Percentiles rank a stretch among this genome's conserved stretches.
These are phyloP conservation scores for Brassica nigra DNA, from an alignment of 345 rosid genomes.

Conservation along the genomic window DNA sequence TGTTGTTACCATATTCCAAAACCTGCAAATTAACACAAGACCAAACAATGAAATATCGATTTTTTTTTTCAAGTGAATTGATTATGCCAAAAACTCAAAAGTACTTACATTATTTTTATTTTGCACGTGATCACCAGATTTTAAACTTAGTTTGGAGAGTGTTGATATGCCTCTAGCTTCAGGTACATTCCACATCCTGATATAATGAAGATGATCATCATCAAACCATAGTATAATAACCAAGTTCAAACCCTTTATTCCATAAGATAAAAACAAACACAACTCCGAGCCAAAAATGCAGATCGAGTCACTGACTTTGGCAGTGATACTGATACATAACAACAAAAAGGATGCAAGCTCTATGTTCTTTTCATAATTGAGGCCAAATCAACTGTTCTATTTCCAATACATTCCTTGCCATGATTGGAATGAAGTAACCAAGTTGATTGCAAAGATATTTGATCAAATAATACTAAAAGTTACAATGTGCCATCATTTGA, in stretches of 20 bases:
- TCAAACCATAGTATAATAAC: background rate
- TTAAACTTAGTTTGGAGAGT: constrained; percentile 29
- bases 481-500: background rate
- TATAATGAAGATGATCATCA: background rate
- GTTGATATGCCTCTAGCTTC: constrained; percentile 26
- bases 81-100: background rate
- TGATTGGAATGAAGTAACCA: background rate
- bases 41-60: background rate
- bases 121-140: background rate
- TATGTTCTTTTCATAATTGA: background rate
- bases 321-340: background rate
- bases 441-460: background rate
- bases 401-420: background rate
- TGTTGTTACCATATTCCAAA: constrained; percentile 41
- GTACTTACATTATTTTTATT: constrained; percentile 4
- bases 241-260: background rate
- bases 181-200: constrained; percentile 34
- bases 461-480: background rate
- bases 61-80: background rate
- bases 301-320: background rate
- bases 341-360: background rate
- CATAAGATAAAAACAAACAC: background rate
- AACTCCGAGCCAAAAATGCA: background rate
- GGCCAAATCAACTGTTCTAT: background rate
- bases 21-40: constrained; percentile 32